phyloP scores from a whole-genome alignment of 106 monocot species.

The Gastrodia elata region DNA sequence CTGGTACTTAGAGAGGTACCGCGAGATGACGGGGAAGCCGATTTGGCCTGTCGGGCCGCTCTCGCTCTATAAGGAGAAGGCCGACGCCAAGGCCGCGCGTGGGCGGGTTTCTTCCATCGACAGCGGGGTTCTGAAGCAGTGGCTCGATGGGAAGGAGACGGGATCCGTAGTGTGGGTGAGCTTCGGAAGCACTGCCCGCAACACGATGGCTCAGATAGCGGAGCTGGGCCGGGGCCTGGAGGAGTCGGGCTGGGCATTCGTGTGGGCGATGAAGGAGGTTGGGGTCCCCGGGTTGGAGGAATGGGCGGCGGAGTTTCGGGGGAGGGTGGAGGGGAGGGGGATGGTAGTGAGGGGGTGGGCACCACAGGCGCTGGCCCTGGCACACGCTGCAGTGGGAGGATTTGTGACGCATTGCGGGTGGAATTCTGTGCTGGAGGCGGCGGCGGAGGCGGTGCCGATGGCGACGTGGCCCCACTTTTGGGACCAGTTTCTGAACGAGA shows the following conservation, averaged over 20 bases:
- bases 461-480: conserved; percentile 36
- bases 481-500: conserved; percentile 48
- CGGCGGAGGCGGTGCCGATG: conserved; percentile 31
- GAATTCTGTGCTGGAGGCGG: conserved; percentile 60
- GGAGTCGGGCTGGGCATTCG: not conserved
- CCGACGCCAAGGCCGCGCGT: not conserved
- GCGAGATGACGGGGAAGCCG: not conserved
- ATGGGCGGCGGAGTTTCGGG: conserved; percentile 12
- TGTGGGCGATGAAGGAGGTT: conserved; percentile 15
- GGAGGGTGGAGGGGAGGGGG: conserved; percentile 4
- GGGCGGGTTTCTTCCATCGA: not conserved
- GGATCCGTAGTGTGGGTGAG: conserved; percentile 5
- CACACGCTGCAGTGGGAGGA: conserved; percentile 37
- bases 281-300: not conserved
- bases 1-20: not conserved
- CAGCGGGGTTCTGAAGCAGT: not conserved
- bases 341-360: not conserved
- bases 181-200: conserved; percentile 8
- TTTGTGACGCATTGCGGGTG: conserved; percentile 74
- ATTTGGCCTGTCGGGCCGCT: conserved; percentile 12
- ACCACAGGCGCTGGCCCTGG: conserved; percentile 27
- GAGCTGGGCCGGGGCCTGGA: conserved; percentile 4
- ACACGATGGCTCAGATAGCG: not conserved
- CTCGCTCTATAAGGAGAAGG: not conserved
- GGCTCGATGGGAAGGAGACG: conserved; percentile 7